These are phyloP conservation scores for Cronartium quercuum DNA, from an alignment of 1,284 basidiomycete genomes.

Conservation along the genomic window DNA sequence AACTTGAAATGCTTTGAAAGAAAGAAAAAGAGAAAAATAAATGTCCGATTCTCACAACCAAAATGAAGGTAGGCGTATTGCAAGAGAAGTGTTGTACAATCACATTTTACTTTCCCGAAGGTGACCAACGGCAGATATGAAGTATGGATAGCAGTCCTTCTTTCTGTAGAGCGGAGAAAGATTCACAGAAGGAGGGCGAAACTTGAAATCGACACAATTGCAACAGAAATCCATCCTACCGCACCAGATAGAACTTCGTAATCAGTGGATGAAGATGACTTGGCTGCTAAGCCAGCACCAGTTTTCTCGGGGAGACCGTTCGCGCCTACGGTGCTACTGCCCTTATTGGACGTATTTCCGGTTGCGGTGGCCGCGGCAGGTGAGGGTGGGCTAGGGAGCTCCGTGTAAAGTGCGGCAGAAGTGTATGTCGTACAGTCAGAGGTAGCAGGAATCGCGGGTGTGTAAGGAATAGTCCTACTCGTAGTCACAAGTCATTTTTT, in stretches of 20 bases:
- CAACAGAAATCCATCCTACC: not conserved
- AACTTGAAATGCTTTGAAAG: too few species aligned
- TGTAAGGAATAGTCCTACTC: constrained; percentile 57
- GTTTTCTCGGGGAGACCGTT: not conserved
- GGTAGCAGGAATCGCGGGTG: constrained; percentile 57
- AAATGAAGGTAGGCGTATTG: too few species aligned
- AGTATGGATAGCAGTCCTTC: too few species aligned
- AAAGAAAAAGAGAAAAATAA: too few species aligned
- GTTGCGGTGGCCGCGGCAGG: not conserved
- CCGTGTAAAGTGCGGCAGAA: constrained; percentile 56
- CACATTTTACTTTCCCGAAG: too few species aligned
- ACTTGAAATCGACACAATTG: not conserved
- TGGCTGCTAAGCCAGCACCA: too few species aligned
- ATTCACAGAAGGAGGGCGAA: not conserved
- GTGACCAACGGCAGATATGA: too few species aligned
- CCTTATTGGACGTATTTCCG: not conserved
- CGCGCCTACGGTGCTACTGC: not conserved
- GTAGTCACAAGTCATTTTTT: not conserved
- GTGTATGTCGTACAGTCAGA: constrained; percentile 60
- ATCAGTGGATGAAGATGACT: not conserved
- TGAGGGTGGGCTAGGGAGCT: constrained; percentile 36
- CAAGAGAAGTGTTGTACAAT: too few species aligned
- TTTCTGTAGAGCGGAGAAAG: too few species aligned
- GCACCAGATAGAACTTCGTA: not conserved
- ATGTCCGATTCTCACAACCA: too few species aligned